Percentiles rank a stretch among this genome's conserved stretches.
Conservation (phyloP, 495 filamentous ascomycete genomes). For the Aspergillus coremiiformis region DNA sequence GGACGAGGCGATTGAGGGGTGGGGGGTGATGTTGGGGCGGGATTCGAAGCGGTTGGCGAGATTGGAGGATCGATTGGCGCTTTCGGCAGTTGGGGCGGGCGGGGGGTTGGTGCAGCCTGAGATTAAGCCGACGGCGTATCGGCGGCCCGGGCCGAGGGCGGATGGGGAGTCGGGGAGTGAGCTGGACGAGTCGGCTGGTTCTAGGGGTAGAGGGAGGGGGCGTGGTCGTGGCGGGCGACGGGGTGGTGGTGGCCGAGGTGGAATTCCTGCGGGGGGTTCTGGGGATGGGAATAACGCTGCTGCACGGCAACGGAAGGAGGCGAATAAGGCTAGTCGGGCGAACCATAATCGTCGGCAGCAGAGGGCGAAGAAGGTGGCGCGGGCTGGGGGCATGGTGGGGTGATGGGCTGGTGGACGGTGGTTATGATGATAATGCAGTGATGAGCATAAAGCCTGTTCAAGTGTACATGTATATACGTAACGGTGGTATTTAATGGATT, state of each 20-base stretch:
- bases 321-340: conserved; percentile 66
- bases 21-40: conserved; percentile 74
- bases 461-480: not conserved
- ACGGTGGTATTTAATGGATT: not conserved
- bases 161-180: conserved; percentile 31
- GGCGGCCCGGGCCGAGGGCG: conserved; percentile 26
- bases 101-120: conserved; percentile 44
- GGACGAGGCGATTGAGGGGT: conserved; percentile 91
- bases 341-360: conserved; percentile 76
- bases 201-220: conserved; percentile 28
- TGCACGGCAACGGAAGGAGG: conserved; percentile 65
- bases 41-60: conserved; percentile 57
- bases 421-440: not conserved
- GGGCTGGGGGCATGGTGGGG: conserved; percentile 39
- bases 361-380: conserved; percentile 69
- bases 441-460: not conserved
- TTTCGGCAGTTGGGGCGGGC: conserved; percentile 43
- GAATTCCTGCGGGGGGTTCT: conserved; percentile 50
- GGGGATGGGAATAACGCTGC: conserved; percentile 52
- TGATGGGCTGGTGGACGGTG: not conserved
- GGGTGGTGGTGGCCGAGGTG: conserved; percentile 40
- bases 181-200: conserved; percentile 21
- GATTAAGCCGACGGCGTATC: conserved; percentile 54
- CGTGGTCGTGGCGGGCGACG: conserved; percentile 47
- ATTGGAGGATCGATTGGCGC: conserved; percentile 59